These are phyloP conservation scores for Luffa acutangula DNA, from an alignment of 306 rosid species.

Conservation along the genomic window DNA sequence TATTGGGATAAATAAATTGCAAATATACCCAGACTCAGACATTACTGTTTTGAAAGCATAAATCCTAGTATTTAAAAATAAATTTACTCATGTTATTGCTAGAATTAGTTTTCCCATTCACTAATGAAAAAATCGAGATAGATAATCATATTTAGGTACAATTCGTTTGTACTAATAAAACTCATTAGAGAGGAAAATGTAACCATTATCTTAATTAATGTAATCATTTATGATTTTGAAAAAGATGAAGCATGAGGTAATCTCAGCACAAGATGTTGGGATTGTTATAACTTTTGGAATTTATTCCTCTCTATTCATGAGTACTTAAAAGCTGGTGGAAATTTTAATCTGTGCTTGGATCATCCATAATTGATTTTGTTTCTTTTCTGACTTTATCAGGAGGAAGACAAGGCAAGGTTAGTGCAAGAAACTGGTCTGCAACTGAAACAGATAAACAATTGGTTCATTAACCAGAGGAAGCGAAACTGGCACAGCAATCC, in stretches of 20 bases:
- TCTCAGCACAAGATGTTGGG: background rate
- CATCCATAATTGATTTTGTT: background rate
- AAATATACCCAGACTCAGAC: background rate
- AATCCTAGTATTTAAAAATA: background rate
- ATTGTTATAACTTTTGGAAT: background rate
- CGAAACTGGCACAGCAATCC: constrained; percentile 98
- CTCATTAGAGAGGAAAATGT: background rate
- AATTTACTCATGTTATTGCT: background rate
- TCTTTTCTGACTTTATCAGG: constrained; percentile 31
- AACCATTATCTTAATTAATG: background rate
- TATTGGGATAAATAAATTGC: background rate
- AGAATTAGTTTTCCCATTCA: background rate
- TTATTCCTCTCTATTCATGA: background rate
- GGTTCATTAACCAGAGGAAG: constrained; percentile 99
- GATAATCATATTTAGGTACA: background rate
- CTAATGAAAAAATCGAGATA: background rate
- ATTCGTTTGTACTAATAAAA: background rate
- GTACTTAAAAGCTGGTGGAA: background rate
- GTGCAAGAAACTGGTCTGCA: constrained; percentile 96
- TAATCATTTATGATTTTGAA: background rate
- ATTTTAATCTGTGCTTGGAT: background rate
- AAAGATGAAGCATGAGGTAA: background rate
- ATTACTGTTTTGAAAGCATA: background rate
- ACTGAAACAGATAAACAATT: constrained; percentile 89
- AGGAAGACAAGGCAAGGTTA: constrained; percentile 92